phyloP scores from a whole-genome alignment of 1,139 yeast species.

The Suhomyces maxii region DNA sequence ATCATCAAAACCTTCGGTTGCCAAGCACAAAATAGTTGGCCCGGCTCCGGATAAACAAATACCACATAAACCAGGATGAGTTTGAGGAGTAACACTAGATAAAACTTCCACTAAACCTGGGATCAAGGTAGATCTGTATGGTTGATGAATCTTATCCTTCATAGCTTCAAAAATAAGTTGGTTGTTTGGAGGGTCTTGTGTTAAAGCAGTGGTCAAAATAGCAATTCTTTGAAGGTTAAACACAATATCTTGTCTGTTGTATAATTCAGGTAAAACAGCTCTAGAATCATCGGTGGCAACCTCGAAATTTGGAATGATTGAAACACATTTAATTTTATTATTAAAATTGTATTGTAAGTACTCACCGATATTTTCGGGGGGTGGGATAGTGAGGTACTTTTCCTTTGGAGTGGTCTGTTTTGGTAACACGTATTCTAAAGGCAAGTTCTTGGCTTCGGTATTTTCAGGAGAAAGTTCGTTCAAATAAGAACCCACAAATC shows the following conservation, averaged over 20 bases:
- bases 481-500: slow-evolving; percentile 92
- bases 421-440: slow-evolving; percentile 81
- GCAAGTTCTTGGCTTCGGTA: slow-evolving; percentile 72
- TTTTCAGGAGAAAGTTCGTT: slow-evolving; percentile 76
- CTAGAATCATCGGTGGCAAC: slow-evolving; percentile 90
- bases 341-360: slow-evolving; percentile 87
- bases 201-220: slow-evolving; percentile 60
- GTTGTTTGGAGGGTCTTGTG: slow-evolving; percentile 78
- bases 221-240: slow-evolving; percentile 69
- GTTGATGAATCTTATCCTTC: slow-evolving; percentile 97
- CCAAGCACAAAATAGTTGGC: slow-evolving; percentile 92
- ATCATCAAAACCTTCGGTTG: slow-evolving; percentile 82
- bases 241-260: slow-evolving; percentile 79
- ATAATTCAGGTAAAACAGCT: slow-evolving; percentile 79
- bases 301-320: slow-evolving; percentile 91
- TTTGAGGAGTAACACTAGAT: slow-evolving; percentile 74
- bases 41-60: slow-evolving; percentile 98
- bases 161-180: slow-evolving; percentile 86
- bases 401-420: slow-evolving; percentile 72
- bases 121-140: slow-evolving; percentile 84
- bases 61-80: slow-evolving; percentile 85
- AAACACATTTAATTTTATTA: slow-evolving; percentile 77
- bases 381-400: slow-evolving; percentile 35
- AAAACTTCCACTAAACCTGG: slow-evolving; percentile 89
- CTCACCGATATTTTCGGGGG: slow-evolving; percentile 87